Percentiles rank a stretch among this genome's conserved stretches.
These are phyloP conservation scores for Vitis riparia DNA, from an alignment of 164 flowering plant species.

Conservation along the genomic window DNA sequence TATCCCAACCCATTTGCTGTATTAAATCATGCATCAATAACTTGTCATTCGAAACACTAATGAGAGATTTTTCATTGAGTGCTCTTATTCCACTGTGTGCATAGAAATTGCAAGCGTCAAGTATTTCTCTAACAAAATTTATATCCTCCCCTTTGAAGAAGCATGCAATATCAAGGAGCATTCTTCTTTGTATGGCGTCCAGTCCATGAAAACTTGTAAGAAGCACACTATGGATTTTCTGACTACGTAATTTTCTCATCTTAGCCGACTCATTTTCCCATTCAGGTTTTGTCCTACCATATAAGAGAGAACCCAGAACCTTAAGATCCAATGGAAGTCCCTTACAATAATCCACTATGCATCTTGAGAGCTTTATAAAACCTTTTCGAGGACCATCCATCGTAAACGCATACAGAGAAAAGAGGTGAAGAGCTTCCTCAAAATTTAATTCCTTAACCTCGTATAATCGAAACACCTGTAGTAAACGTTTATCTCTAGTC, in stretches of 20 bases:
- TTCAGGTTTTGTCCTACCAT: not conserved
- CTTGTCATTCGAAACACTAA: not conserved
- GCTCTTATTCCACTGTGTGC: not conserved
- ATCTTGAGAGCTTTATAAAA: not conserved
- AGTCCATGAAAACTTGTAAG: not conserved
- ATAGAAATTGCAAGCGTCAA: not conserved
- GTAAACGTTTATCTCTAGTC: too few species aligned
- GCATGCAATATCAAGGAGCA: slow-evolving; percentile 13
- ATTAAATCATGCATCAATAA: slow-evolving; percentile 14
- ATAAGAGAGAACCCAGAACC: not conserved
- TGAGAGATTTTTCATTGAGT: not conserved
- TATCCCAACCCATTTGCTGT: slow-evolving; percentile 15
- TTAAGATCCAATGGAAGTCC: slow-evolving; percentile 8
- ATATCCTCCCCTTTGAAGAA: slow-evolving; percentile 4
- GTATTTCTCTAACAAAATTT: not conserved
- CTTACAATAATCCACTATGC: not conserved
- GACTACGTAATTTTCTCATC: too few species aligned
- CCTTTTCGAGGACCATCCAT: not conserved
- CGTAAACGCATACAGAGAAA: not conserved
- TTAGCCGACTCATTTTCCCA: not conserved
- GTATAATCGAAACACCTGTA: too few species aligned
- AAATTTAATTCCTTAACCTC: too few species aligned
- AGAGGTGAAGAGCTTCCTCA: slow-evolving; percentile 1
- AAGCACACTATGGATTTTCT: not conserved
- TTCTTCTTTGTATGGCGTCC: not conserved